Evolutionary conservation across 208 protist genomes (phyloP).

Genomic region (Acanthamoeba rhysodes): DNA sequence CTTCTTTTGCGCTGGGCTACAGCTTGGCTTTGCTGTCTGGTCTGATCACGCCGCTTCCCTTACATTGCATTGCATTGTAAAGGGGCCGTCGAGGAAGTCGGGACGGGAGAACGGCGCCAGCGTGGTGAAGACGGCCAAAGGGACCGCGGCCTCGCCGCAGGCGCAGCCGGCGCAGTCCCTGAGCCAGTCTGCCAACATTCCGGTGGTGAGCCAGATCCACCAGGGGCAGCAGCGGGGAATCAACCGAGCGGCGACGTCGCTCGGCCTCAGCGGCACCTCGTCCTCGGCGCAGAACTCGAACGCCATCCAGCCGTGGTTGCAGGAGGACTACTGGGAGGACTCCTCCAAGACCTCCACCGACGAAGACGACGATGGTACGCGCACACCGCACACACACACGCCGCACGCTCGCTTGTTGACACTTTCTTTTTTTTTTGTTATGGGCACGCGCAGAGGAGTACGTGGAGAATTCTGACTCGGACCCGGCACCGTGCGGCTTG

Average conservation of each 20-base stretch:
- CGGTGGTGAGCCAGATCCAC: background rate
- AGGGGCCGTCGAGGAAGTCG: background rate
- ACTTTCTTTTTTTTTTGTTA: background rate
- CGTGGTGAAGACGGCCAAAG: background rate
- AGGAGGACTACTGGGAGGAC: constrained; percentile 61
- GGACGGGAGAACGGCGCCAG: background rate
- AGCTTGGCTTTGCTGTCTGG: background rate
- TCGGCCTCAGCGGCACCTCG: background rate
- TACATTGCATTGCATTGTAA: background rate
- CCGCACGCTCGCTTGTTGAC: background rate
- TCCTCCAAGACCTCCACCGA: constrained; percentile 63
- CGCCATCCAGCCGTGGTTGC: background rate
- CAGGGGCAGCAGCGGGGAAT: background rate
- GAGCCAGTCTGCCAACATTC: background rate
- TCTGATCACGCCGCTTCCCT: background rate
- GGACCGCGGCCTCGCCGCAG: no score
- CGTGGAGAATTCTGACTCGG: background rate
- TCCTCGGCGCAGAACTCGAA: background rate
- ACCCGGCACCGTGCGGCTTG: background rate
- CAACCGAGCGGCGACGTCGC: background rate
- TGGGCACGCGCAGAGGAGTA: background rate
- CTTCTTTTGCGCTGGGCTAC: no score
- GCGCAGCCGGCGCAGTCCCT: background rate
- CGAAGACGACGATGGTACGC: background rate
- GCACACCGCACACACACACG: background rate